Percentiles rank a stretch among this genome's conserved stretches.
Conservation (phyloP, 1,139 yeast species). For the Pichia sp. region DNA sequence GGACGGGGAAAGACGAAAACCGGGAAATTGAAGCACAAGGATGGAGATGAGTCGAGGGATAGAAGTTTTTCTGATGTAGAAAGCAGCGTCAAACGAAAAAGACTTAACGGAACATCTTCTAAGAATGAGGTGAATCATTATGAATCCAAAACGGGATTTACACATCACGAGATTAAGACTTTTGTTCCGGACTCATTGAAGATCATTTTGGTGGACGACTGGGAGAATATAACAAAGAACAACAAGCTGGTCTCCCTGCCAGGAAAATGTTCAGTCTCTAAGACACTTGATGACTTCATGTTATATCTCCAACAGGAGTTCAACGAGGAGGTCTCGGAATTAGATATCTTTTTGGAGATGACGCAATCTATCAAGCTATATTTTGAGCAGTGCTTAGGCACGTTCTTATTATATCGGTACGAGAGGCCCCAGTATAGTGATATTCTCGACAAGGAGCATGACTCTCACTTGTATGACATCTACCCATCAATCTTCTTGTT, state of each 20-base stretch:
- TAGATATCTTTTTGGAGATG: conserved; percentile 62
- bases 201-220: conserved; percentile 76
- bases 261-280: conserved; percentile 44
- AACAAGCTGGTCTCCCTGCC: conserved; percentile 66
- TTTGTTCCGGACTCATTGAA: conserved; percentile 64
- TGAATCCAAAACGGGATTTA: conserved; percentile 17
- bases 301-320: conserved; percentile 14
- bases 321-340: conserved; percentile 35
- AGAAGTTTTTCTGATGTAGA: conserved; percentile 1
- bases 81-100: conserved; percentile 1
- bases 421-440: conserved; percentile 80
- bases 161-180: conserved; percentile 31
- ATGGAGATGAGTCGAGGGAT: neutral
- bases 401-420: conserved; percentile 70
- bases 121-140: conserved; percentile 3
- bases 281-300: conserved; percentile 48
- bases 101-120: neutral
- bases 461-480: conserved; percentile 37
- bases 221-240: conserved; percentile 86
- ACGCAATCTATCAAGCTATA: conserved; percentile 66
- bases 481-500: conserved; percentile 58
- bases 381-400: conserved; percentile 71
- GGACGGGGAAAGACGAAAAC: no score
- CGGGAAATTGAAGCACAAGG: neutral
- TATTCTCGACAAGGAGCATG: conserved; percentile 26